A percentile compares a stretch with the other conserved stretches of the same genome.
Evolutionary conservation across 345 rosid genomes (phyloP).

Genomic region (Euphorbia pulcherrima): DNA sequence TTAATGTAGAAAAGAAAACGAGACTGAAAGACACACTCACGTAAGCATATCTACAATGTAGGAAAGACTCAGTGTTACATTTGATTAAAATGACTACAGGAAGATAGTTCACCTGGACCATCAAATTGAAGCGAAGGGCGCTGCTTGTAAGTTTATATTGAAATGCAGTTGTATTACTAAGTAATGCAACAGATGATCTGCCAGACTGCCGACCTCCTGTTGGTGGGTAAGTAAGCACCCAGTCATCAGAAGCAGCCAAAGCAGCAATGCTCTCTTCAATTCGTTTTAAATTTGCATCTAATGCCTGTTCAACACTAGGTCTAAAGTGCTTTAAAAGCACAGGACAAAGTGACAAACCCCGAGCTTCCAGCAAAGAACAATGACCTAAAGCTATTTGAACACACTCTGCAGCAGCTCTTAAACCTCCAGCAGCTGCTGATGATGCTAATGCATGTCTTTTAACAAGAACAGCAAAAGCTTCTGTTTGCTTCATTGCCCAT

Average conservation of each 20-base stretch:
- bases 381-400: constrained; percentile 99
- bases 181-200: constrained; percentile 45
- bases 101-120: constrained; percentile 83
- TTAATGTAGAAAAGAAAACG: not conserved
- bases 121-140: constrained; percentile 92
- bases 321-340: constrained; percentile 82
- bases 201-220: constrained; percentile 65
- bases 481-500: constrained; percentile 96
- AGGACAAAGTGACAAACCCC: constrained; percentile 91
- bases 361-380: constrained; percentile 92
- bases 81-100: not conserved
- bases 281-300: constrained; percentile 89
- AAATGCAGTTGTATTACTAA: constrained; percentile 45
- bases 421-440: constrained; percentile 98
- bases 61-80: not conserved
- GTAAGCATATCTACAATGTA: not conserved
- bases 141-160: constrained; percentile 92
- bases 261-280: constrained; percentile 99
- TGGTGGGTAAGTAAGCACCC: constrained; percentile 77
- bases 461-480: constrained; percentile 85
- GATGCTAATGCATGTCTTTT: constrained; percentile 96
- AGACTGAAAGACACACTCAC: not conserved
- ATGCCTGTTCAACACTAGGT: constrained; percentile 95
- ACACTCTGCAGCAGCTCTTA: constrained; percentile 98
- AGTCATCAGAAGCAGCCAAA: constrained; percentile 98